Conservation (phyloP, 805 yeast species). For the Ogataea naganishii region DNA sequence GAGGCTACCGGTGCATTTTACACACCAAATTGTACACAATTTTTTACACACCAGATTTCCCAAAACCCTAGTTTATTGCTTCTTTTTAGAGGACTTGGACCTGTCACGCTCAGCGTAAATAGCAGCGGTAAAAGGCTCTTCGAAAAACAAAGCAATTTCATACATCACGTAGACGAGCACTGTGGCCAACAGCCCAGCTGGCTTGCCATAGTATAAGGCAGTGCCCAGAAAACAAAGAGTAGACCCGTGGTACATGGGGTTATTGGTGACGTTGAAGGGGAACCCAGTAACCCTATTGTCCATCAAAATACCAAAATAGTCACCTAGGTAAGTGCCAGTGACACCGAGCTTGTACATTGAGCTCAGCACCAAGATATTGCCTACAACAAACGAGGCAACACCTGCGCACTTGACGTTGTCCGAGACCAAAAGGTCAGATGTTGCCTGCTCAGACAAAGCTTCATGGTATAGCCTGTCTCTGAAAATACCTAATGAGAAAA, state of each 20-base stretch:
- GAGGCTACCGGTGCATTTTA: too few relatives aligned
- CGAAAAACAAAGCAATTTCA: conserved; percentile 73
- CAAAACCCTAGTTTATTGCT: too few relatives aligned
- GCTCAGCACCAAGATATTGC: conserved; percentile 70
- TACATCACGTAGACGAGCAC: conserved; percentile 75
- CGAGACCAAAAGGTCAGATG: conserved; percentile 43
- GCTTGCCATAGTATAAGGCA: conserved; percentile 80
- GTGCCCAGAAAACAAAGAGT: conserved; percentile 85
- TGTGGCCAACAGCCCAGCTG: conserved; percentile 76
- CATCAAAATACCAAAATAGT: conserved; percentile 95
- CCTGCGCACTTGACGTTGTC: conserved; percentile 36
- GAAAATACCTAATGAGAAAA: conserved; percentile 75
- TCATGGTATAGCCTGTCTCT: conserved; percentile 69
- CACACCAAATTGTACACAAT: too few relatives aligned
- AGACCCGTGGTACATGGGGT: conserved; percentile 97
- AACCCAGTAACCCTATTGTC: conserved; percentile 80
- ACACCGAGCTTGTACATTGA: conserved; percentile 93
- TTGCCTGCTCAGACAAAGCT: conserved; percentile 68
- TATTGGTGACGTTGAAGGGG: conserved; percentile 85
- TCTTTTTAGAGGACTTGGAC: too few relatives aligned
- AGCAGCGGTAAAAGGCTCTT: conserved; percentile 92
- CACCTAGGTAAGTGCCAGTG: conserved; percentile 95
- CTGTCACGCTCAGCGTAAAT: conserved; percentile 81
- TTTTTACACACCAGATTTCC: too few relatives aligned
- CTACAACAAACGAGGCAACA: conserved; percentile 45